Base-by-base conservation (phyloP, 495 filamentous ascomycete genomes). In the Penicillium alfredii region DNA sequence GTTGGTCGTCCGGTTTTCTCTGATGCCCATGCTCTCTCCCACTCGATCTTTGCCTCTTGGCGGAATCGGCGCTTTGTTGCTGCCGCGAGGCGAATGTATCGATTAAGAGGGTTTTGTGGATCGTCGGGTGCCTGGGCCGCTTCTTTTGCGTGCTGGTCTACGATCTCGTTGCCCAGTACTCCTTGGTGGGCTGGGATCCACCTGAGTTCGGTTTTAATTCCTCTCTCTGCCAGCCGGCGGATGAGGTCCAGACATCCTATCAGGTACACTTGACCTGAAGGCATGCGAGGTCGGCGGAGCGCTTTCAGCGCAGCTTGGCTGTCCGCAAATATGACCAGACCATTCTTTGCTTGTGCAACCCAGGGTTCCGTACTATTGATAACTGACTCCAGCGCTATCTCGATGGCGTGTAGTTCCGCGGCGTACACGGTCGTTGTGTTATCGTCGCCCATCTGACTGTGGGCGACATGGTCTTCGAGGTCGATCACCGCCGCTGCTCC, bases 391-490 rank as follows among this genome's bases (percentile, higher is more conserved):
- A 33, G 8, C 16, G 22, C 28, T 18, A 35, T 22, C 12, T 39
- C 34, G 4, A 33, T 35, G 8, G 8, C 25, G 4, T 21, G 18
- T 2, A 22, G 19, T 10, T 49, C 43, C n/a, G 33, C 33, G 8
- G 40, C 23, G 26, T 38, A 38, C 13, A 30, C 22, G 6, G 44
- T 38, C 1, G 39, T 11, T n/a, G 23, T 25, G 8, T 28, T 17
- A n/a, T 43, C 30, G 2, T 14, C 19, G 9, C 44, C 39, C 16
- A 47, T 42, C 19, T 40, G 37, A 28, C 37, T 21, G 6, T 24
- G 16, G 20, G 10, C 6, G 15, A 16, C 9, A 8, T 32, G 25
- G 7, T 19, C n/a, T 0, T 20, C 19, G 11, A 12, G 13, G 8
- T 39, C 27, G 2, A 41, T 24, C 8, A 42, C 23, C 11, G 34